Evolutionary conservation across 2,329 filamentous ascomycete genomes (phyloP), one percentile per base, ranked within the genome.

Genomic region (Hypoxylon sp.): DNA sequence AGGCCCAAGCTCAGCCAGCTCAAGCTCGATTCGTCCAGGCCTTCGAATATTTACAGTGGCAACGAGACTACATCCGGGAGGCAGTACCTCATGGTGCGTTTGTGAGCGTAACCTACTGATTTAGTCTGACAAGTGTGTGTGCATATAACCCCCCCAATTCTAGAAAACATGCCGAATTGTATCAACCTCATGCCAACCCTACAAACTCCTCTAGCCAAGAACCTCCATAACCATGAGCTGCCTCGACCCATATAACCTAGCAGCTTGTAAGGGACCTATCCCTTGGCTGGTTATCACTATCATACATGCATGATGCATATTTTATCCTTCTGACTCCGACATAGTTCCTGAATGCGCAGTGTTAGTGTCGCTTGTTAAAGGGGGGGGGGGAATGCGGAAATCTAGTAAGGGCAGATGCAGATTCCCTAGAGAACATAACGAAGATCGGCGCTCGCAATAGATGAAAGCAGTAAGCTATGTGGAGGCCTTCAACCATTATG

Each of bases 401-500:
- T 47, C 6, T 39, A 28, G 24, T 4, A 20, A 20, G 32, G 41
- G 50, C 43, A 63, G 51, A 43, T 34, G 50, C 26, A 51, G 28
- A 15, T 28, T 15, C 19, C 41, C 13, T 13, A 22, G 32, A 57
- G 54, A 17, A 22, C 20, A 55, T 41, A 56, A 43, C 17, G 20
- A 51, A 39, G 37, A 26, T 47, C 56, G 50, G 51, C 46, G 34
- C 44, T 43, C 50, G 51, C 44, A 41, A 20, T 49, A 34, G 52
- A 56, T 20, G 47, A 37, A 59, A 64, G 52, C 24, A 64, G 51
- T 64, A 59, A 52, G 56, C 41, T 58, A 24, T 50, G 55, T 54
- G 50, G 26, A 57, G 41, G 51, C 50, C 19, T 44, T 22, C n/a
- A 8, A 4, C 43, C 5, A 19, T 49, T 46, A 52, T 39, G 55